Evolutionary conservation across 1,284 basidiomycete genomes (phyloP), one percentile per base, ranked within the genome.

Genomic region (Blastosporella zonata): DNA sequence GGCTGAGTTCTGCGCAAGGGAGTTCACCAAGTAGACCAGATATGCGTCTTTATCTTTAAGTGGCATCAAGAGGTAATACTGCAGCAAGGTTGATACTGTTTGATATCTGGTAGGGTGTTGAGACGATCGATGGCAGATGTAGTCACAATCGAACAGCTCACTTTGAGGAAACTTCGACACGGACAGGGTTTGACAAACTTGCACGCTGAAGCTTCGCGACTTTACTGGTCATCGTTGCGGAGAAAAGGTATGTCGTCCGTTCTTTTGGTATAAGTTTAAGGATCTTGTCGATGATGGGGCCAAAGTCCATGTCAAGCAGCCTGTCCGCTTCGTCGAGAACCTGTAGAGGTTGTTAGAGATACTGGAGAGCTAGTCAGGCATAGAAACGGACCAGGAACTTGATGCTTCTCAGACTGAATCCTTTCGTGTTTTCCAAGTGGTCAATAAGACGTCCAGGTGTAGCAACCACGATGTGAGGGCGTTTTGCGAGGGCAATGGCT

Each of bases 141-240:
- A 34, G 9, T 4, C 13, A 18, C 29, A 35, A 20, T 42, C 12
- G 15, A n/a, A 8, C 33, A 25, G 68, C 86, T 59, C 63, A 93
- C 90, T 97, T 98, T 60, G 90, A 82, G 31, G 86, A 92, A 1
- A 97, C 93, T 69, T 99, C 94, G 6, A 99, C 86, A 55, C 92
- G 81, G n/a, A 97, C 84, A 6, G 97, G 97, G 65, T 97, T 97
- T 46, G 84, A 82, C 61, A 99, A 75, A 74, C 90, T 93, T n/a
- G 97, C 96, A 47, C 97, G 76, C 67, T 99, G 96, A 6, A 99
- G 76, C 68, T 99, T 98, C 20, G 93, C 94, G 8, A 99, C 94
- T 69, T 98, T 99, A 18, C 93, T 97, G 2, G 96, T 97, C 95
- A 99, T 99, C n/a, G 97, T 99, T 1, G 97, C 97, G 12, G 94